These are phyloP conservation scores for Paramecium biaurelia DNA, from an alignment of 73 alveolate species.

Conservation along the genomic window DNA sequence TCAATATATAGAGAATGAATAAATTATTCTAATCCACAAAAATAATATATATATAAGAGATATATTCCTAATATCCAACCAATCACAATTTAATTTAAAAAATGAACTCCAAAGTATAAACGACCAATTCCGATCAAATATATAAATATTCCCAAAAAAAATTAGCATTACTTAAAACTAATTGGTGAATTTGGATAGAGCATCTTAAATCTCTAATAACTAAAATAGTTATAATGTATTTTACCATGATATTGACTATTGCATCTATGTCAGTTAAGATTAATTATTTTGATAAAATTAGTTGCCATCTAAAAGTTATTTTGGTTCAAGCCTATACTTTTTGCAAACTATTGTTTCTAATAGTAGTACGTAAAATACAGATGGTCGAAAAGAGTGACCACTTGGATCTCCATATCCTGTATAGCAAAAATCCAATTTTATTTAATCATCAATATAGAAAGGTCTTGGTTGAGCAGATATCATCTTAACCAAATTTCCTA, in stretches of 20 bases:
- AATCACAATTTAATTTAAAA: not conserved
- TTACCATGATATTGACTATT: not conserved
- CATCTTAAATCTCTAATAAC: not conserved
- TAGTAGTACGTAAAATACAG: not conserved
- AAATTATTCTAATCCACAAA: not conserved
- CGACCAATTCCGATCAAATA: not conserved
- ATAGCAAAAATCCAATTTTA: not conserved
- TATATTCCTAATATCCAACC: slow-evolving; percentile 54
- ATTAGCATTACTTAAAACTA: not conserved
- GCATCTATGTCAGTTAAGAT: not conserved
- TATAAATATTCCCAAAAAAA: not conserved
- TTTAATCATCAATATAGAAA: not conserved
- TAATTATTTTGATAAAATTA: not conserved
- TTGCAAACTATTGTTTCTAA: not conserved
- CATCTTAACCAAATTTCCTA: not conserved
- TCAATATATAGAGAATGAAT: not conserved
- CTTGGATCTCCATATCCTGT: slow-evolving; percentile 41
- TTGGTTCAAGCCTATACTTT: not conserved
- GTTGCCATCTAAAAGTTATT: not conserved
- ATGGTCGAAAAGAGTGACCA: slow-evolving; percentile 8
- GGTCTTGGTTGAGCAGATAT: not conserved
- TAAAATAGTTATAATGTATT: not conserved
- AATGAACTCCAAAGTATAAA: slow-evolving; percentile 54
- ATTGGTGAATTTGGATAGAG: not conserved
- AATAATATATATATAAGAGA: not conserved